phyloP scores from a whole-genome alignment of 768 basidiomycete genomes.

The Tulasnella sp. region DNA sequence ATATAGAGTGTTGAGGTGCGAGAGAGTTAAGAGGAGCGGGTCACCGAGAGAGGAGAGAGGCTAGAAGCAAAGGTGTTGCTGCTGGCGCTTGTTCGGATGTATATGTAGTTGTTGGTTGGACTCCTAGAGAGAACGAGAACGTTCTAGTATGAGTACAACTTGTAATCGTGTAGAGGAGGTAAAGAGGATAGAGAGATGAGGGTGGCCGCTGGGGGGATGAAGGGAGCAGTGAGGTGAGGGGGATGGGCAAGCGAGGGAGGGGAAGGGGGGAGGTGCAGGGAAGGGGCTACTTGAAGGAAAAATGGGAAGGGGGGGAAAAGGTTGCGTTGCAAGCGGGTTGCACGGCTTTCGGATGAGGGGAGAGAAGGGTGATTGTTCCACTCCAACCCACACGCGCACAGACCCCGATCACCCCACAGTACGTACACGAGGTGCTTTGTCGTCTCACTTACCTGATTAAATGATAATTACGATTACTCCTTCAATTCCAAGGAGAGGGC shows the following conservation, averaged over 20 bases:
- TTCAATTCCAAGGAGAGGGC: not conserved
- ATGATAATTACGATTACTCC: conserved; percentile 5
- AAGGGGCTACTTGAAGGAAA: conserved; percentile 24
- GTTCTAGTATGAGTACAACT: not conserved
- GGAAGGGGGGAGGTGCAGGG: conserved; percentile 3
- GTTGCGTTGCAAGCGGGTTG: conserved; percentile 12
- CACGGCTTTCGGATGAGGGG: conserved; percentile 22
- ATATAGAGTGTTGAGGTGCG: not conserved
- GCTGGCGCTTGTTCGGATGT: conserved; percentile 15
- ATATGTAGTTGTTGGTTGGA: conserved; percentile 7
- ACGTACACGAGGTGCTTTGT: conserved; percentile 12
- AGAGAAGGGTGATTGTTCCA: conserved; percentile 17
- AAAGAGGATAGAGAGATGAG: not conserved
- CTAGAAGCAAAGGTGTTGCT: not conserved
- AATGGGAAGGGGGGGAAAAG: not conserved
- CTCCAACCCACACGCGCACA: conserved; percentile 23
- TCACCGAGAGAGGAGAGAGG: not conserved
- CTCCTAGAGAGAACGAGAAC: conserved; percentile 4
- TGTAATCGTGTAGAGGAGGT: not conserved
- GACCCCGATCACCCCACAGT: conserved; percentile 18
- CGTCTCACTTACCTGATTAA: conserved; percentile 5
- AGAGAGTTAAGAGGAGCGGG: not conserved
- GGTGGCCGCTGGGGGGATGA: conserved; percentile 14
- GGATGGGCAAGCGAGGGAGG: conserved; percentile 23
- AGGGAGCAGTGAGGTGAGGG: not conserved